Conservation (phyloP, 352 stramenopile genomes). For the Globisporangium canariense region DNA sequence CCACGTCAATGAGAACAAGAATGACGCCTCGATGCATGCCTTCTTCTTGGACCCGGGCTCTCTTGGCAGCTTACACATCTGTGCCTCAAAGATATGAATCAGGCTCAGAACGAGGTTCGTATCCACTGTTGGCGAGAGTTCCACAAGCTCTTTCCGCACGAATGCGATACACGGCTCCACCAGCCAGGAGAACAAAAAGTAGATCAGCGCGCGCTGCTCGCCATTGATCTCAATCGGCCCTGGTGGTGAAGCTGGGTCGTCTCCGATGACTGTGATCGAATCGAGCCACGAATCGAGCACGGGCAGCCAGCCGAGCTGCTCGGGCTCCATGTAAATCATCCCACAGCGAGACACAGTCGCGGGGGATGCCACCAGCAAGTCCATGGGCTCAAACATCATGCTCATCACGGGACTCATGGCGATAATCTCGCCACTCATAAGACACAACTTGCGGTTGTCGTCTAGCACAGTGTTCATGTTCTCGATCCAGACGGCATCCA, state of each 20-base stretch:
- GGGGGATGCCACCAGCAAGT: conserved; percentile 91
- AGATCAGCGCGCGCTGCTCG: conserved; percentile 69
- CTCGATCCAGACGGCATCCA: conserved; percentile 94
- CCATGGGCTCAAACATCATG: conserved; percentile 96
- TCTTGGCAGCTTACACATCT: conserved; percentile 66
- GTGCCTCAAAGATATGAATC: conserved; percentile 81
- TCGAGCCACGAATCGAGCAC: conserved; percentile 90
- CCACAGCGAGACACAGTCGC: conserved; percentile 92
- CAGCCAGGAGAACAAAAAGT: conserved; percentile 83
- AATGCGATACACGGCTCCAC: conserved; percentile 89
- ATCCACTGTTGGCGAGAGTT: conserved; percentile 88
- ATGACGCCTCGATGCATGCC: conserved; percentile 65
- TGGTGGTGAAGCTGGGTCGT: conserved; percentile 20
- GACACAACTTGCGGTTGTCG: conserved; percentile 93
- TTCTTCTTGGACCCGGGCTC: conserved; percentile 75
- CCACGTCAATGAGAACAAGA: conserved; percentile 93
- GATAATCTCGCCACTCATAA: conserved; percentile 94
- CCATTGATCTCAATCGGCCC: conserved; percentile 71
- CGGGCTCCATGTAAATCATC: conserved; percentile 95
- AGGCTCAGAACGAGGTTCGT: conserved; percentile 88
- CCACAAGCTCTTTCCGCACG: conserved; percentile 82
- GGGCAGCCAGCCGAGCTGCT: conserved; percentile 88
- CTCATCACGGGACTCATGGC: conserved; percentile 93
- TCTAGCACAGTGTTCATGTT: conserved; percentile 96
- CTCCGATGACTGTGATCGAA: conserved; percentile 33